Conservation (phyloP, 2,329 filamentous ascomycete species). For the Fusarium tanahbumbuense region DNA sequence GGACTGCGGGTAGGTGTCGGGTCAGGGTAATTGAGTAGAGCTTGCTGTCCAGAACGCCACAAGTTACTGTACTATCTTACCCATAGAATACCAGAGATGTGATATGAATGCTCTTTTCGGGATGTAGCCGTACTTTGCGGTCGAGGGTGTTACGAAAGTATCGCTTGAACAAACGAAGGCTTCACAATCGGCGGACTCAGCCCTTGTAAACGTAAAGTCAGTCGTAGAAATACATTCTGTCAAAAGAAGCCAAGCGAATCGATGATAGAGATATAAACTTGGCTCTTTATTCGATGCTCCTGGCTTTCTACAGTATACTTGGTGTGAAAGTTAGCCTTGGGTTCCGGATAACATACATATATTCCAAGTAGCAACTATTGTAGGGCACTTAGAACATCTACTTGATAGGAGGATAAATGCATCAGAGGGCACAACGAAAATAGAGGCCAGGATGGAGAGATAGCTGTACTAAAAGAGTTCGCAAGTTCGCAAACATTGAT, state of each 20-base stretch:
- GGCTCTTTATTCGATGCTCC: fast-evolving
- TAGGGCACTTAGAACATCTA: not conserved
- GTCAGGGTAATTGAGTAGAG: not conserved
- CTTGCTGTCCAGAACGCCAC: not conserved
- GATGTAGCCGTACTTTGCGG: not conserved
- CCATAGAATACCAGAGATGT: not conserved
- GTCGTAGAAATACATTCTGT: fast-evolving
- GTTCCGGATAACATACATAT: not conserved
- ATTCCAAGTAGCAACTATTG: not conserved
- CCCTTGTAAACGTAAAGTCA: fast-evolving
- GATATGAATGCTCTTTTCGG: fast-evolving
- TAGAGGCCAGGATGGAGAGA: too few relatives aligned
- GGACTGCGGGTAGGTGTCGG: too few relatives aligned
- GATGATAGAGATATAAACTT: fast-evolving
- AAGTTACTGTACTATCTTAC: not conserved
- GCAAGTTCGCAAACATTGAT: too few relatives aligned
- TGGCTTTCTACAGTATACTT: not conserved
- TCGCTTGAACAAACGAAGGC: not conserved
- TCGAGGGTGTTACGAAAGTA: not conserved
- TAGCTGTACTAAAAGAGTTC: too few relatives aligned
- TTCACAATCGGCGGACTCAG: not conserved
- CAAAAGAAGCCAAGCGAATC: fast-evolving
- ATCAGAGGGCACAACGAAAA: fast-evolving
- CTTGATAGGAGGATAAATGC: not conserved
- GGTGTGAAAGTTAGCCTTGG: not conserved